Evolutionary conservation across 768 basidiomycete genomes (phyloP), one percentile per base, ranked within the genome.

Genomic region (Russula brevipes): DNA sequence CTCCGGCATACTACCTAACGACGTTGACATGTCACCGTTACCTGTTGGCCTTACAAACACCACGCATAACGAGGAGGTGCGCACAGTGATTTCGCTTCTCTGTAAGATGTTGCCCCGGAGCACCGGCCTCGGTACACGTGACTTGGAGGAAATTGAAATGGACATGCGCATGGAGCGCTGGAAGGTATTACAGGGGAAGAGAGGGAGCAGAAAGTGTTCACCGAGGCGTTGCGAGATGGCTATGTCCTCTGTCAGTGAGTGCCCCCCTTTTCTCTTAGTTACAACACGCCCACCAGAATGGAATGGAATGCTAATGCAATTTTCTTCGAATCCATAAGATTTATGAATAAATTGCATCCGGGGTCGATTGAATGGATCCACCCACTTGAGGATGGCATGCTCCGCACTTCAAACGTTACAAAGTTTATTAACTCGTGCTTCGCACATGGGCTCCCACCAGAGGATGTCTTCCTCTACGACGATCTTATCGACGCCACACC

Each of bases 181-280:
- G 87, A 77, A 69, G 83, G 85, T 14, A 74, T 70, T 6, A 57
- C 71, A 0, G 85, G 85, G 35, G 90, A 89, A 74, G 90, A 92
- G 66, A 79, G 38, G 38, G 11, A 39, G 38, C 38, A 11, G 11
- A 80, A 78, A 58, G 72, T 83, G 36, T 96, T 94, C 69, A 78
- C 79, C 35, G 89, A 93, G 59, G 85, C 89, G 0, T 71, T 94
- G 64, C 76, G 85, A 69, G 93, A 96, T 76, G 93, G 93, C 1
- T 88, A 85, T 73, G 82, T 95, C 24, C 80, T 96, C 36, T 94
- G 93, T 85, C 87, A 91, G 93, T 94, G 72, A 77, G 93, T 85
- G 42, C 66, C 54, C 46, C 44, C 19, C 60, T 33, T n/a, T 66
- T 59, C 17, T 16, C 42, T 24, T 24, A 1, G 24, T 24, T 24